Conservation (phyloP, 768 basidiomycete genomes). For the Xanthoconium purpureum region DNA sequence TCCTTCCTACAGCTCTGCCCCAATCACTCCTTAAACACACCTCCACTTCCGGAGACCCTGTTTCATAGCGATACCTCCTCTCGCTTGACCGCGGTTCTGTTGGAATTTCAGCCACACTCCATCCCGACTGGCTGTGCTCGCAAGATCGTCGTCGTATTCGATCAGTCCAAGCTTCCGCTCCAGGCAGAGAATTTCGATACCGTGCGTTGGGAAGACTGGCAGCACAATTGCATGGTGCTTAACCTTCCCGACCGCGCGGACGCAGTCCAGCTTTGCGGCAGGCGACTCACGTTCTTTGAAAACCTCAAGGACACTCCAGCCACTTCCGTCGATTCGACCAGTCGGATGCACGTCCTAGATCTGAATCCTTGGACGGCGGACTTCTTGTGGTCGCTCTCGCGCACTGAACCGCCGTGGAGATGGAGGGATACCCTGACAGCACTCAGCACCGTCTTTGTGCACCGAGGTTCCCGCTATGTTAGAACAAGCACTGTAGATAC, state of each 20-base stretch:
- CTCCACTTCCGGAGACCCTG: constrained; percentile 42
- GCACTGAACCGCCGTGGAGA: constrained; percentile 29
- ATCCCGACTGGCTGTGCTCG: constrained; percentile 33
- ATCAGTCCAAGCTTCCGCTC: constrained; percentile 49
- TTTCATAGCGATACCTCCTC: constrained; percentile 55
- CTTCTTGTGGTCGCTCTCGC: constrained; percentile 27
- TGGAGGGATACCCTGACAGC: constrained; percentile 27
- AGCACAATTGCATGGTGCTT: constrained; percentile 34
- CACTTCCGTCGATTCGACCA: constrained; percentile 11
- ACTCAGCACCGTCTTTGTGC: constrained; percentile 29
- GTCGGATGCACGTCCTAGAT: constrained; percentile 31
- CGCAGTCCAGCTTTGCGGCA: constrained; percentile 28
- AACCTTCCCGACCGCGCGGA: constrained; percentile 33
- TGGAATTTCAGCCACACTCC: constrained; percentile 43
- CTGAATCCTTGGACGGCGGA: constrained; percentile 27
- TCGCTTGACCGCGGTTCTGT: constrained; percentile 41
- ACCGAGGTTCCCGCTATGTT: constrained; percentile 26
- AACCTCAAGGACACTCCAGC: constrained; percentile 18
- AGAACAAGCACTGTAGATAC: constrained; percentile 42
- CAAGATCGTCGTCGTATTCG: constrained; percentile 51
- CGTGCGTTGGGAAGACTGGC: constrained; percentile 58
- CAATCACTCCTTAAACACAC: constrained; percentile 43
- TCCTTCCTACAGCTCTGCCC: constrained; percentile 47
- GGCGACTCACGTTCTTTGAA: constrained; percentile 33
- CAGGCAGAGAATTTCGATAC: constrained; percentile 42